Conservation (phyloP, 805 yeast genomes). For the Yamadazyma philogaea region DNA sequence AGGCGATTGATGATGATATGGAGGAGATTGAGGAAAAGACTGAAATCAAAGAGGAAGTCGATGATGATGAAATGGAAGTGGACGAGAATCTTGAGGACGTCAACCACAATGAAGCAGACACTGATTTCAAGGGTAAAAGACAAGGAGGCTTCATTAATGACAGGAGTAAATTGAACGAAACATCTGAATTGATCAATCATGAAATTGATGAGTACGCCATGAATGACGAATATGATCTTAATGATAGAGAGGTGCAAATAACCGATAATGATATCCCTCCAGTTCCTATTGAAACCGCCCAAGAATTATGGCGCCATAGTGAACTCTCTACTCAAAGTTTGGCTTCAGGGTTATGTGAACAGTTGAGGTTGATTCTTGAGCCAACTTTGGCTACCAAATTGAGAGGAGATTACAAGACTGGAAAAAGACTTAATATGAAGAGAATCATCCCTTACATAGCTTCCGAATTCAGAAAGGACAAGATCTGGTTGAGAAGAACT, state of each 20-base stretch:
- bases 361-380: conserved; percentile 84
- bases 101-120: conserved; percentile 35
- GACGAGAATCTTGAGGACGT: conserved; percentile 28
- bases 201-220: conserved; percentile 21
- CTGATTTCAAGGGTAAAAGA: conserved; percentile 47
- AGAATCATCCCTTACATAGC: conserved; percentile 97
- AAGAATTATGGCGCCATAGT: conserved; percentile 76
- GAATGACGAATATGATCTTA: conserved; percentile 16
- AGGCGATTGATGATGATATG: conserved; percentile 73
- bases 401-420: conserved; percentile 94
- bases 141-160: conserved; percentile 53
- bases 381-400: conserved; percentile 96
- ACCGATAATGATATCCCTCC: conserved; percentile 35
- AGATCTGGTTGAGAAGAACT: conserved; percentile 96
- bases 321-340: conserved; percentile 85
- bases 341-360: conserved; percentile 87
- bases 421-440: conserved; percentile 95
- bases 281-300: conserved; percentile 60
- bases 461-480: conserved; percentile 93
- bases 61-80: conserved; percentile 23
- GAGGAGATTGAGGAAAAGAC: conserved; percentile 24
- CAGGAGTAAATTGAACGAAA: conserved; percentile 32
- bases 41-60: conserved; percentile 30
- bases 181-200: conserved; percentile 20
- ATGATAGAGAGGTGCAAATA: conserved; percentile 18